Evolutionary conservation across 139 green algal genomes (phyloP).

Genomic region (Asterochloris sp.): DNA sequence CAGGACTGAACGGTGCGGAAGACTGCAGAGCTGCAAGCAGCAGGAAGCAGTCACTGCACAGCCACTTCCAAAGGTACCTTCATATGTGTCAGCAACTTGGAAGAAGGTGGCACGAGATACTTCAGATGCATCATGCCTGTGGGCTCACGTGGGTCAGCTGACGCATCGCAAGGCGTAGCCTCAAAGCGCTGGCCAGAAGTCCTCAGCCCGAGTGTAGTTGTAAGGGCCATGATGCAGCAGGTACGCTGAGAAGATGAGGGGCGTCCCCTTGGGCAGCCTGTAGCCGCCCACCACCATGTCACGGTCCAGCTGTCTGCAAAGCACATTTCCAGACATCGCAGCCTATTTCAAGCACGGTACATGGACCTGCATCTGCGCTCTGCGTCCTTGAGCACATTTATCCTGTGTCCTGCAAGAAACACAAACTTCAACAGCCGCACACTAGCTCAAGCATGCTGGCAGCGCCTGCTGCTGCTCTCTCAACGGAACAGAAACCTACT

Average conservation of each 20-base stretch:
- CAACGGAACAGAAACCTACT: too few species aligned
- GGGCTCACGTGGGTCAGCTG: neutral
- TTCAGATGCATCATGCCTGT: neutral
- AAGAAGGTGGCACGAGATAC: too few species aligned
- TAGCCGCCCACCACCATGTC: constrained; percentile 9
- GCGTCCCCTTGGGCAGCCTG: neutral
- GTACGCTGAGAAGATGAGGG: neutral
- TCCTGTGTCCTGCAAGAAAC: too few species aligned
- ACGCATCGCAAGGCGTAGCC: neutral
- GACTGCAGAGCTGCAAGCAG: neutral
- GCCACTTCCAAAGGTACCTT: neutral
- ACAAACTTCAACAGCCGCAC: too few species aligned
- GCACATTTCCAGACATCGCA: too few species aligned
- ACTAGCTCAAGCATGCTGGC: too few species aligned
- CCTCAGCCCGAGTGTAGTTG: neutral
- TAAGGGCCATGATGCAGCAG: neutral
- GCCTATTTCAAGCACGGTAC: too few species aligned
- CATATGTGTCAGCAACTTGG: too few species aligned
- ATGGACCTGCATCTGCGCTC: neutral
- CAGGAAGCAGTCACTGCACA: neutral
- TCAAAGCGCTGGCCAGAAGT: constrained; percentile 7
- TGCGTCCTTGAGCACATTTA: too few species aligned
- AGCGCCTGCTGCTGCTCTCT: too few species aligned
- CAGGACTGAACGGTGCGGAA: neutral
- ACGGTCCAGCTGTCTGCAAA: neutral